phyloP scores from a whole-genome alignment of 2,329 filamentous ascomycete genomes.

The Capronia epimyces region DNA sequence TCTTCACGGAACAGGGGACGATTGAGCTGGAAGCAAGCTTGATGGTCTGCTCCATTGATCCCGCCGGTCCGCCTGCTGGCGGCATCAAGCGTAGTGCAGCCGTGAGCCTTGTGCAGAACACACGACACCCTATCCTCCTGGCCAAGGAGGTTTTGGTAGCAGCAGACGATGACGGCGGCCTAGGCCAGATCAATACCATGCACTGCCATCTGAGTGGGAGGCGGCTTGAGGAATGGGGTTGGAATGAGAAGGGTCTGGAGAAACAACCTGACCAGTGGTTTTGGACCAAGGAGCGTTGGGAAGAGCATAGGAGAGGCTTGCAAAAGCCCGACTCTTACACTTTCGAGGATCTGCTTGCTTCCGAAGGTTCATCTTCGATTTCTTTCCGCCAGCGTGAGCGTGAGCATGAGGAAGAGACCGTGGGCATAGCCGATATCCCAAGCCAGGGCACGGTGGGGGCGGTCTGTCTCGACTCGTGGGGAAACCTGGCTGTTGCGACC shows the following conservation, averaged over 20 bases:
- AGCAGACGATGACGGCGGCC: slow-evolving; percentile 50
- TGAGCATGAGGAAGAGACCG: slow-evolving; percentile 24
- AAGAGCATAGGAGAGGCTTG: slow-evolving; percentile 64
- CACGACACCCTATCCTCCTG: slow-evolving; percentile 74
- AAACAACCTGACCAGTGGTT: slow-evolving; percentile 67
- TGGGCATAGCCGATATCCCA: slow-evolving; percentile 59
- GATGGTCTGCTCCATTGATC: slow-evolving; percentile 61
- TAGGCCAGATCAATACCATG: slow-evolving; percentile 32
- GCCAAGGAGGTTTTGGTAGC: slow-evolving; percentile 67
- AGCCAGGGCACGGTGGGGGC: slow-evolving; percentile 81
- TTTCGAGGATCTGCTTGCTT: slow-evolving; percentile 17
- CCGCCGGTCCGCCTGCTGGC: slow-evolving; percentile 15
- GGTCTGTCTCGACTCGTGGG: slow-evolving; percentile 71
- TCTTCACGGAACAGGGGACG: slow-evolving; percentile 75
- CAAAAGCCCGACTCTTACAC: slow-evolving; percentile 30
- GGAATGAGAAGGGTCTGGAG: slow-evolving; percentile 54
- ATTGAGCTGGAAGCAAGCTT: slow-evolving; percentile 83
- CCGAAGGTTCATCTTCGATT: slow-evolving; percentile 11
- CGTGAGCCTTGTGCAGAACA: slow-evolving; percentile 64
- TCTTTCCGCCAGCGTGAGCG: slow-evolving; percentile 38
- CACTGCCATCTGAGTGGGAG: slow-evolving; percentile 65
- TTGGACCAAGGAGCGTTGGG: slow-evolving; percentile 72
- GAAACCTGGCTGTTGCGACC: slow-evolving; percentile 63
- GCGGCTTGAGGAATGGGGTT: slow-evolving; percentile 64
- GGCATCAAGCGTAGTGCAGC: slow-evolving; percentile 68